These are phyloP conservation scores for Penicillium argentinense DNA, from an alignment of 495 filamentous ascomycete species.

Conservation along the genomic window DNA sequence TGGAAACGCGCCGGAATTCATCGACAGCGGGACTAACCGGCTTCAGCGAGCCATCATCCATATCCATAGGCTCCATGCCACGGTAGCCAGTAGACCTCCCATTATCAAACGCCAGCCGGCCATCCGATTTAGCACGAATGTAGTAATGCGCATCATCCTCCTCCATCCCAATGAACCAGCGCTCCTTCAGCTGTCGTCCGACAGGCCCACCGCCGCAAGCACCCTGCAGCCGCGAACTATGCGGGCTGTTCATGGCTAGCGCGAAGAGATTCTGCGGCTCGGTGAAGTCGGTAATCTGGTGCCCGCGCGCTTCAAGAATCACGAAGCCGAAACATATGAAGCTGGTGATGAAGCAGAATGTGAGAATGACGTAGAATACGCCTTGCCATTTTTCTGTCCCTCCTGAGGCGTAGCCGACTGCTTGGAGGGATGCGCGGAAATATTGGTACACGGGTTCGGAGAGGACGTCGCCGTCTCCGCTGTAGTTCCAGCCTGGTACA, in stretches of 20 bases:
- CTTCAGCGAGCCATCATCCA: constrained; percentile 17
- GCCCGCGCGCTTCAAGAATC: constrained; percentile 43
- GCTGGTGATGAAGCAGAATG: constrained; percentile 62
- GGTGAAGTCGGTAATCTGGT: constrained; percentile 71
- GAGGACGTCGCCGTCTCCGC: constrained; percentile 23
- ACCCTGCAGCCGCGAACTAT: constrained; percentile 52
- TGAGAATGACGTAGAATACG: constrained; percentile 62
- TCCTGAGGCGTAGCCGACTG: constrained; percentile 63
- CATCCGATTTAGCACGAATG: constrained; percentile 35
- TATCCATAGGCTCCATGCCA: constrained; percentile 16
- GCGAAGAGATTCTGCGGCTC: constrained; percentile 73
- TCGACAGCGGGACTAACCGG: constrained; percentile 30
- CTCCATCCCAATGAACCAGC: constrained; percentile 57
- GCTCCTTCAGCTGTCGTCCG: constrained; percentile 50
- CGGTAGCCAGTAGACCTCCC: constrained; percentile 1
- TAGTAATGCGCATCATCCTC: constrained; percentile 40
- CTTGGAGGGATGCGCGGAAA: constrained; percentile 57
- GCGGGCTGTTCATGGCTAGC: constrained; percentile 66
- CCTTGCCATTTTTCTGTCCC: constrained; percentile 55
- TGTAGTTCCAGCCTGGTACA: constrained; percentile 57
- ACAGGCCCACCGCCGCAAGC: constrained; percentile 65
- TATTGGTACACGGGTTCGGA: constrained; percentile 38
- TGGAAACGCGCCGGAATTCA: constrained; percentile 34
- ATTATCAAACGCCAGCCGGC: not conserved
- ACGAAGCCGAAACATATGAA: constrained; percentile 60